Evolutionary conservation across 2,329 filamentous ascomycete species (phyloP).

Genomic region (Penicillium sp.): DNA sequence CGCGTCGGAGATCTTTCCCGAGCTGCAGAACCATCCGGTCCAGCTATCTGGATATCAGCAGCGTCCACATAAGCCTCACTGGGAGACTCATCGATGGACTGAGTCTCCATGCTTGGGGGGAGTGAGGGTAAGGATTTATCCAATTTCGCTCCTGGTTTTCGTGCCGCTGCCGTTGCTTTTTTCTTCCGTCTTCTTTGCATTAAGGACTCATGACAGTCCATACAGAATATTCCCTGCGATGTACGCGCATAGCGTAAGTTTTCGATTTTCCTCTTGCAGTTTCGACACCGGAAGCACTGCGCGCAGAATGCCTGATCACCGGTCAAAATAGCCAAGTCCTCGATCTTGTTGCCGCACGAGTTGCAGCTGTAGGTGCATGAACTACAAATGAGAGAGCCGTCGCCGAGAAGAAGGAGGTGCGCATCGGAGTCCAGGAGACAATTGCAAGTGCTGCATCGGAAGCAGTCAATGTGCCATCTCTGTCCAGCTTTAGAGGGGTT

Average conservation of each 20-base stretch:
- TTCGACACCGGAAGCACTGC: slow-evolving; percentile 93
- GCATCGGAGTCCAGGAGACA: slow-evolving; percentile 97
- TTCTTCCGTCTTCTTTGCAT: slow-evolving; percentile 87
- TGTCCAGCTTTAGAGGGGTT: slow-evolving; percentile 68
- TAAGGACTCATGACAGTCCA: slow-evolving; percentile 95
- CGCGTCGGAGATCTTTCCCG: slow-evolving; percentile 26
- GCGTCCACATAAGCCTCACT: slow-evolving; percentile 63
- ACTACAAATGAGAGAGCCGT: slow-evolving; percentile 97
- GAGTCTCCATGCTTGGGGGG: slow-evolving; percentile 68
- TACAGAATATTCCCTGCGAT: slow-evolving; percentile 98
- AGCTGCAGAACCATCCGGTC: slow-evolving; percentile 22
- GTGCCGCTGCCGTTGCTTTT: slow-evolving; percentile 59
- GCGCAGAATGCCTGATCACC: slow-evolving; percentile 98
- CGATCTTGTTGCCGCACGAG: slow-evolving; percentile 95
- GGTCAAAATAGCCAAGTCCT: slow-evolving; percentile 94
- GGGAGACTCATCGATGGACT: slow-evolving; percentile 57
- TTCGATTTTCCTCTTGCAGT: slow-evolving; percentile 98
- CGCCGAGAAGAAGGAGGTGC: slow-evolving; percentile 92
- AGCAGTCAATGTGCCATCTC: slow-evolving; percentile 98
- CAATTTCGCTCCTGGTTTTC: slow-evolving; percentile 59
- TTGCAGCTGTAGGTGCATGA: slow-evolving; percentile 99
- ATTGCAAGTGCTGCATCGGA: slow-evolving; percentile 92
- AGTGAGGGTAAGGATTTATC: slow-evolving; percentile 93
- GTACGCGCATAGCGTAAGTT: slow-evolving; percentile 96
- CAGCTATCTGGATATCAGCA: slow-evolving; percentile 27